Evolutionary conservation across 2,329 filamentous ascomycete species (phyloP).

Genomic region (Fusarium temperatum): DNA sequence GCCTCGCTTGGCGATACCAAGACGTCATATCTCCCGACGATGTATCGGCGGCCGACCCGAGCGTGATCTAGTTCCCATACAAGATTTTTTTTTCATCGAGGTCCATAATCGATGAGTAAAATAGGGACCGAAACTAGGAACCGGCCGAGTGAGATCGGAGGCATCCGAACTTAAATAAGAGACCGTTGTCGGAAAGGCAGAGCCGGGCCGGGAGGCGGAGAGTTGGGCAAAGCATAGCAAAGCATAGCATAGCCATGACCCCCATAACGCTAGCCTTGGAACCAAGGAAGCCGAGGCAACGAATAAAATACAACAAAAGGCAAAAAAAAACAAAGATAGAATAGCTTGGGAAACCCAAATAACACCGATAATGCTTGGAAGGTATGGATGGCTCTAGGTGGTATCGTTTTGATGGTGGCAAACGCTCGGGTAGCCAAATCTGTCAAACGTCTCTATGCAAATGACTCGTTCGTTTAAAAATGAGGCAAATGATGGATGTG

Average conservation of each 20-base stretch:
- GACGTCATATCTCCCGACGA: not conserved
- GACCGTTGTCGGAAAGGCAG: slow-evolving; percentile 6
- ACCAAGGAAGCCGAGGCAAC: not conserved
- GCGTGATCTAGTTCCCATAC: not conserved
- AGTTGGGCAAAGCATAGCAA: not conserved
- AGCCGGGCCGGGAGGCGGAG: not conserved
- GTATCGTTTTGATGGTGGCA: slow-evolving; percentile 40
- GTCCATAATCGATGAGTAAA: slow-evolving; percentile 3
- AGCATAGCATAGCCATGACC: not conserved
- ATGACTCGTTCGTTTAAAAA: slow-evolving; percentile 37
- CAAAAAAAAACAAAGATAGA: not conserved
- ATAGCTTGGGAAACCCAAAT: slow-evolving; percentile 19
- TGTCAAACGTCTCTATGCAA: slow-evolving; percentile 41
- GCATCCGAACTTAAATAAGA: slow-evolving; percentile 6
- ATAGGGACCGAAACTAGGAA: slow-evolving; percentile 8
- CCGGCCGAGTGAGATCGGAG: slow-evolving; percentile 17
- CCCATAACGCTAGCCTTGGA: not conserved
- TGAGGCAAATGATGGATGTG: slow-evolving; percentile 32
- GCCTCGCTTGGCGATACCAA: not conserved
- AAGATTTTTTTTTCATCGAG: not conserved
- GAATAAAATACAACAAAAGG: slow-evolving; percentile 9
- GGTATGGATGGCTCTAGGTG: slow-evolving; percentile 42
- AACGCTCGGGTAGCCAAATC: slow-evolving; percentile 42
- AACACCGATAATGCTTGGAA: slow-evolving; percentile 45
- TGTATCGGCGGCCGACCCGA: not conserved